Base-by-base conservation (phyloP, 306 rosid species). In the Albizia julibrissin region DNA sequence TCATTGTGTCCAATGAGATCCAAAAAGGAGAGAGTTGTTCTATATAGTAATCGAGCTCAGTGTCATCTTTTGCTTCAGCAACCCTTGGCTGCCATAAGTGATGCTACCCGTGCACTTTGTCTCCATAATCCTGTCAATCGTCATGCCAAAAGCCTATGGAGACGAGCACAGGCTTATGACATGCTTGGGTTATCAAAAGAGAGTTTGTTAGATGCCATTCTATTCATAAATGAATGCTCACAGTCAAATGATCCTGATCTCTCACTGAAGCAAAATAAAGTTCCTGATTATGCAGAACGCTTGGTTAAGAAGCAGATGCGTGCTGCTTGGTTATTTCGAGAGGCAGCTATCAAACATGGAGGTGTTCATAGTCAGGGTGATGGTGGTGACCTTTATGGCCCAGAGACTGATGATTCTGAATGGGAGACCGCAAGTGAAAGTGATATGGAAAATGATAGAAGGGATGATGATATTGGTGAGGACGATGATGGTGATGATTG, bases 371-470 rank as follows among this genome's bases (percentile, higher is more conserved):
- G 91, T 80, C 94, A 93, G 83, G 97, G 92, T 73, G 96, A 89
- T 85, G 97, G 87, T 34, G 98, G 97, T 72, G 96, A 89, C 67
- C 40, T 92, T 34, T 95, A 89, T 89, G 98, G 95, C 76, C 91
- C 86, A 49, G 97, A 89, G 75, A 88, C 89, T 27, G 99, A 95
- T 85, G 98, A 93, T 86, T 95, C 99, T 6, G 99, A 95, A 81
- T 93, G 98, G 99, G 99, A 95, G 89, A 95, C 99, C 0, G 99
- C 99, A 22, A 95, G 99, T 81, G 99, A 93, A 87, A 95, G 98
- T 50, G 99, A 95, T 90, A 87, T 89, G 66, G 99, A 98, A 80
- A 95, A 93, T 78, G 99, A 93, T 85, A 97, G 97, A 83, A 89
- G 93, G 76, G 92, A 92, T 77, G 93, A 91, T 77, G 91, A 86